These are phyloP conservation scores for Naematelia aurantialba DNA, from an alignment of 768 basidiomycete genomes.

Conservation along the genomic window DNA sequence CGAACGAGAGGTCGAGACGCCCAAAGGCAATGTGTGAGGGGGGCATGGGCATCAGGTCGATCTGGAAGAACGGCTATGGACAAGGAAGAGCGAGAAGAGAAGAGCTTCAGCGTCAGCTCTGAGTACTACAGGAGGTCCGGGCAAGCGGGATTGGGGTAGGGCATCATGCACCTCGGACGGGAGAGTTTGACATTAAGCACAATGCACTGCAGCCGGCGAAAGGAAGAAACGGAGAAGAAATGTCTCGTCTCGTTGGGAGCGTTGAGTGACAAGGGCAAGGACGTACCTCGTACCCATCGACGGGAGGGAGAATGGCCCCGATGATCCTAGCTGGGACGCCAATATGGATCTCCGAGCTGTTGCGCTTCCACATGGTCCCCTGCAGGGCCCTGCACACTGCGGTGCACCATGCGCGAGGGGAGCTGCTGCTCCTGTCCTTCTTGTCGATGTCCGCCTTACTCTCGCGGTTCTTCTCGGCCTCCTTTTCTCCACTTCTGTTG, in stretches of 20 bases:
- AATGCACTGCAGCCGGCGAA: no score
- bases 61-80: slow-evolving; percentile 29
- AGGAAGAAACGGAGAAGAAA: no score
- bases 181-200: no score
- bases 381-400: not conserved
- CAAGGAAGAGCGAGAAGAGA: not conserved
- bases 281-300: not conserved
- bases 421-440: not conserved
- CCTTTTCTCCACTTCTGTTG: no score
- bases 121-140: no score
- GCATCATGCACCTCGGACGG: no score
- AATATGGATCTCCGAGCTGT: not conserved
- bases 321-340: not conserved
- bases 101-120: slow-evolving; percentile 7
- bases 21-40: slow-evolving; percentile 17
- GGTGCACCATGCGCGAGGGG: not conserved
- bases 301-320: not conserved
- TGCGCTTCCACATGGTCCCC: not conserved
- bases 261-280: not conserved
- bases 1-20: slow-evolving; percentile 20
- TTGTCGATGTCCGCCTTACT: not conserved
- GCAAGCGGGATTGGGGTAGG: no score
- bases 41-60: slow-evolving; percentile 27
- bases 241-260: no score
- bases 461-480: no score